Evolutionary conservation across 352 stramenopile genomes (phyloP), one percentile per base, ranked within the genome.

Genomic region (Pythium scleroteichum): DNA sequence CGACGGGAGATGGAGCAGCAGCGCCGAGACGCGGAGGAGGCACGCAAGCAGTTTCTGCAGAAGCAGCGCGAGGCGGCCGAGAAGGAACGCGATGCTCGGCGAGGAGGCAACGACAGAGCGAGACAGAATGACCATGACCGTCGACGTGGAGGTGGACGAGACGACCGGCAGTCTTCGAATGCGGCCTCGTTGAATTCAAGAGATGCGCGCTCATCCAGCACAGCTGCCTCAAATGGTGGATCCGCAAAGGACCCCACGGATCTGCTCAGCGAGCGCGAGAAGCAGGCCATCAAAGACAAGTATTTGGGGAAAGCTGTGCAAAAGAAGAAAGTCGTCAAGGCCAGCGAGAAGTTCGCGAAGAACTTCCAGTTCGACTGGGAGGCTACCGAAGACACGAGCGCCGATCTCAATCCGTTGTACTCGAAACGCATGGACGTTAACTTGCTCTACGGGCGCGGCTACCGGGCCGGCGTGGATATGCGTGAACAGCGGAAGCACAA

Each of bases 361-460:
- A 95, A 96, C 65, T 98, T 97, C 62, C 86, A 97, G 63, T 98
- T 98, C 64, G 88, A 98, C 66, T 98, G 94, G 94, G 88, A 98
- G 32, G 79, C 85, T 12, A 80, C 72, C 0, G 94, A 98, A 39
- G 94, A 98, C 67, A 98, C 94, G 32, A 96, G 82, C 24, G 53
- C 71, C 12, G 92, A 97, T 59, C 53, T 96, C 20, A 97, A 98
- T 60, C 92, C 92, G 19, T 64, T 98, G 60, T 98, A 98, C 62
- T 77, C 75, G 19, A 83, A 97, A 35, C 72, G 77, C n/a, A 69
- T 92, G 62, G 80, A 97, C 50, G 87, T 97, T 10, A 97, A 97
- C 54, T 59, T 97, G 47, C 77, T 97, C 8, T 98, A 93, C 68
- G 94, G 94, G 10, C 85, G 90, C 3, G 94, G 94, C 7, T 98